These are phyloP conservation scores for Syncephalastrum racemosum DNA, from an alignment of 371 early-diverging fungal species.

Conservation along the genomic window DNA sequence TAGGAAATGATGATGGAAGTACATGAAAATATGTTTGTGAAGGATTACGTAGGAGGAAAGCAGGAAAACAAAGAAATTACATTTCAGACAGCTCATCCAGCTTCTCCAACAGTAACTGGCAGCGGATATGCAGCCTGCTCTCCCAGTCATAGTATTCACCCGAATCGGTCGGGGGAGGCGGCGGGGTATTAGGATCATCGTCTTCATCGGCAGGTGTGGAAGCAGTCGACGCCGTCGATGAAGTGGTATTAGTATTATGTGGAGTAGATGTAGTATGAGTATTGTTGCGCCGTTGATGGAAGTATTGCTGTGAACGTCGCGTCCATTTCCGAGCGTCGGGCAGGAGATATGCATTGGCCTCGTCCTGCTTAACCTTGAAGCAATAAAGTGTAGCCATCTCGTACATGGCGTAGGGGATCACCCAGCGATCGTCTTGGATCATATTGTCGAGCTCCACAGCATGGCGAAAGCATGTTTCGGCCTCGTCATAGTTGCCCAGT, in stretches of 20 bases:
- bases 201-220: background rate
- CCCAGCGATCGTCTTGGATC: conserved; percentile 24
- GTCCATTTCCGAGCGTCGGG: conserved; percentile 14
- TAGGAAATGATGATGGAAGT: too few species aligned
- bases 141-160: conserved; percentile 36
- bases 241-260: conserved; percentile 4
- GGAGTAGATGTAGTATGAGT: conserved; percentile 1
- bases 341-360: conserved; percentile 4
- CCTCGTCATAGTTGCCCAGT: conserved; percentile 27
- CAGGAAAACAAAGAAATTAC: conserved; percentile 6
- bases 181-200: background rate
- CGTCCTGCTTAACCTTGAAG: conserved; percentile 12
- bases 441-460: conserved; percentile 12
- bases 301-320: conserved; percentile 20
- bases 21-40: too few species aligned
- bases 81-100: conserved; percentile 17
- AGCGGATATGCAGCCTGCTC: conserved; percentile 30
- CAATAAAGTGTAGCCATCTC: conserved; percentile 25
- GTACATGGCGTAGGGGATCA: conserved; percentile 27
- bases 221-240: background rate
- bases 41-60: too few species aligned
- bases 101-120: conserved; percentile 29
- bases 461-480: conserved; percentile 27
- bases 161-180: background rate
- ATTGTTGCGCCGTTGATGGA: conserved; percentile 9